Evolutionary conservation across 305 asterid species (phyloP), one percentile per base, ranked within the genome.

Genomic region (Solanum chacoense): DNA sequence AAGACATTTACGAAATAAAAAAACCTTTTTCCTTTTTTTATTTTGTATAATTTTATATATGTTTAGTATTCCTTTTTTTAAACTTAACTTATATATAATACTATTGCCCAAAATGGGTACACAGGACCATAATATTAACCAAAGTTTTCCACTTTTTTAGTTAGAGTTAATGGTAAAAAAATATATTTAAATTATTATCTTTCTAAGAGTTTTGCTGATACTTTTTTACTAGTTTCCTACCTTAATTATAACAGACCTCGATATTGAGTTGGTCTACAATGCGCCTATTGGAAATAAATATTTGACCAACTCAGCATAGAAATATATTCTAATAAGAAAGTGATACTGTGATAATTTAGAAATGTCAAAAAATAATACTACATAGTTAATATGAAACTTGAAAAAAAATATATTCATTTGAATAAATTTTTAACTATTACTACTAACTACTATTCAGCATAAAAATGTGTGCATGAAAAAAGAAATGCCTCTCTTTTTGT

Each of bases 131-230:
- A 14, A 13, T 80, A 26, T 40, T 26, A 24, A 29, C n/a, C 13
- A 78, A 24, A 24, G 14, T 1, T 80, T 7, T 26, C 18, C 37
- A 16, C 0, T 2, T 28, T 28, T 14, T 28, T 59, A 16, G 55
- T 40, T 26, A 1, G 8, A 35, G 28, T 18, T 32, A 74, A 18
- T 18, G 38, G 20, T 26, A 69, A 69, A 26, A 69, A 69, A n/a
- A 5, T 11, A 11, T 6, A 69, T 26, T 12, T 69, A 11, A 69
- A 26, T 3, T 26, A 69, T 69, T 69, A 7, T 12, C 4, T 69
- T 26, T 69, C 0, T 0, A 2, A 11, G 4, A 69, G 11, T 69
- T 69, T 69, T 0, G 69, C 1, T 59, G 0, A 0, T 59, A 22
- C 11, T 59, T 22, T 59, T 59, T 59, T 0, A 59, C 26, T 59